Percentiles rank a stretch among this genome's conserved stretches.
Evolutionary conservation across 768 basidiomycete genomes (phyloP).

Genomic region (Rhizopogon vinicolor): DNA sequence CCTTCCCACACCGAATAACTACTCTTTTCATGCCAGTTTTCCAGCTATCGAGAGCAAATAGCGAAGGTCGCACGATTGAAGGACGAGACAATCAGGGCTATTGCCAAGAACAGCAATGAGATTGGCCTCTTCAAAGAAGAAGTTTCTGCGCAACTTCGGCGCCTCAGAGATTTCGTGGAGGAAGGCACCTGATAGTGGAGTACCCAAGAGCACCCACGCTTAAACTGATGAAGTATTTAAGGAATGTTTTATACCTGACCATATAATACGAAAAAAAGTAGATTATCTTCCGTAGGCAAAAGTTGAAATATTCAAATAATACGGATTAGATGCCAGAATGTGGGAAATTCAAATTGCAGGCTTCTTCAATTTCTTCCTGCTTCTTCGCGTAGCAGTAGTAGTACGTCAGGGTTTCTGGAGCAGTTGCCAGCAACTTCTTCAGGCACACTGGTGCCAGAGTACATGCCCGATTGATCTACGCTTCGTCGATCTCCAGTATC

Average conservation of each 20-base stretch:
- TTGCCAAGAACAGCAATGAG: constrained; percentile 81
- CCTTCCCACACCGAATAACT: background rate
- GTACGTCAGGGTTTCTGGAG: no score
- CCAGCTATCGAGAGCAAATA: constrained; percentile 74
- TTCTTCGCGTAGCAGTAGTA: no score
- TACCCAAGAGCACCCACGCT: background rate
- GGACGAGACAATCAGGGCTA: constrained; percentile 76
- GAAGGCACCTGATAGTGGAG: constrained; percentile 27
- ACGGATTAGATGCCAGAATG: background rate
- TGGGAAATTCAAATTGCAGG: background rate
- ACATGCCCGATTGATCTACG: no score
- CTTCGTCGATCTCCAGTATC: no score
- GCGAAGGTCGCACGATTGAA: constrained; percentile 70
- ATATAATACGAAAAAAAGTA: background rate
- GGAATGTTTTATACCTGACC: background rate
- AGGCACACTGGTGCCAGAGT: no score
- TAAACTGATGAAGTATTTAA: background rate
- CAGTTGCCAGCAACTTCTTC: no score
- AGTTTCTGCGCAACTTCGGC: constrained; percentile 64
- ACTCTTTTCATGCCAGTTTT: constrained; percentile 1
- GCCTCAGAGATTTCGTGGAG: constrained; percentile 67
- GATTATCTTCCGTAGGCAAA: background rate
- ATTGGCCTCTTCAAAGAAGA: constrained; percentile 80
- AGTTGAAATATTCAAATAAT: background rate
- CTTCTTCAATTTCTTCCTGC: no score